These are phyloP conservation scores for Fusarium nelsonii DNA, from an alignment of 2,329 filamentous ascomycete species.

Conservation along the genomic window DNA sequence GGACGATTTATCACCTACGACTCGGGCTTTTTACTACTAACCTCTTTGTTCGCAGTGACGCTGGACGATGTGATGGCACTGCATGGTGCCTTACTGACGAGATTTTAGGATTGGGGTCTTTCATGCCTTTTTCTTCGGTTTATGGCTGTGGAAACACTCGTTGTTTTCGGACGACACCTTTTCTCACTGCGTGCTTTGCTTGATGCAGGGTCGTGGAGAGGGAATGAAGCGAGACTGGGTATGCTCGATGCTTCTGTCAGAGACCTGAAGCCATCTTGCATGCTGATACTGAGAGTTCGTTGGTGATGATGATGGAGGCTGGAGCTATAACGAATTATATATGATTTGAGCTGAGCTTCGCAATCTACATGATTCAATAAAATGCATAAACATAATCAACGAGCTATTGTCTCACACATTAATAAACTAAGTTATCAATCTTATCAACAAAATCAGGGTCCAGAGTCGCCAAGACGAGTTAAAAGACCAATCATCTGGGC, in stretches of 20 bases:
- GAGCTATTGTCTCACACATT: not conserved
- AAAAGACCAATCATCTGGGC: not conserved
- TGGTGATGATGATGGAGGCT: no score
- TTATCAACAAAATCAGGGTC: conserved; percentile 1
- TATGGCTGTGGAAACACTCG: conserved; percentile 35
- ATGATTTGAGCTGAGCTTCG: no score
- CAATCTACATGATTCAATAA: no score
- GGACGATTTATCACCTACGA: conserved; percentile 36
- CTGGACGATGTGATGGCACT: conserved; percentile 29
- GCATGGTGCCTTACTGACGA: conserved; percentile 12
- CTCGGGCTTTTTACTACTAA: conserved; percentile 45
- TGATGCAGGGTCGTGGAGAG: conserved; percentile 64
- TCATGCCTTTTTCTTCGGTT: conserved; percentile 27
- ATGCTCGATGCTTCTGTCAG: no score
- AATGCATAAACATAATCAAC: not conserved
- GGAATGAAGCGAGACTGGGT: conserved; percentile 29
- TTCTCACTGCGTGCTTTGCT: conserved; percentile 66
- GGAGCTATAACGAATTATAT: no score
- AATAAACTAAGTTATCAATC: not conserved
- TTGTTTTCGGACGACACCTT: conserved; percentile 50
- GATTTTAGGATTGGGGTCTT: conserved; percentile 3
- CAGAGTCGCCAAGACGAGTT: not conserved
- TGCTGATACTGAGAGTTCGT: no score
- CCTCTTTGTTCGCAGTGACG: conserved; percentile 47
- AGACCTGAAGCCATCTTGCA: no score